Percentiles rank a stretch among this genome's conserved stretches.
These are phyloP conservation scores for Sporisorium reilianum DNA, from an alignment of 1,284 basidiomycete species.

Conservation along the genomic window DNA sequence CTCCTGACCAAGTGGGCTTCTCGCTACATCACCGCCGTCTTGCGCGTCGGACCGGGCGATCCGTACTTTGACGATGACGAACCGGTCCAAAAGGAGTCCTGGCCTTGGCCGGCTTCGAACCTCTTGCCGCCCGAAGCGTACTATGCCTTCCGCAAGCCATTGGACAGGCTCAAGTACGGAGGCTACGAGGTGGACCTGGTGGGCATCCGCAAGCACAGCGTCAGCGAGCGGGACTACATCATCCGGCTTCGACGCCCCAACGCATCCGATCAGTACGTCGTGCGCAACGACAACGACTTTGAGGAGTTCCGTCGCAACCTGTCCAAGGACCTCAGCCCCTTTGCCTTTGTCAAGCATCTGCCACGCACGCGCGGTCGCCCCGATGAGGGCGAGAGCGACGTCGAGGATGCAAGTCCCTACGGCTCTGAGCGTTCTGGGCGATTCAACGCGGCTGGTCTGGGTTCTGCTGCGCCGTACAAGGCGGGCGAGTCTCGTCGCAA, in stretches of 20 bases:
- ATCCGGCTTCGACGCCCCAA: constrained; percentile 62
- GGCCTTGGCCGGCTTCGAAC: constrained; percentile 59
- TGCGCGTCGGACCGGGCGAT: constrained; percentile 56
- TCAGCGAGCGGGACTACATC: constrained; percentile 57
- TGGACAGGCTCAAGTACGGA: constrained; percentile 60
- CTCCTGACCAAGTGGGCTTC: constrained; percentile 54
- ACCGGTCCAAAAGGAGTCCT: constrained; percentile 45
- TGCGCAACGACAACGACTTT: constrained; percentile 65
- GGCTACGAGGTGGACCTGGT: constrained; percentile 66
- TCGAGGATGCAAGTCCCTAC: constrained; percentile 37
- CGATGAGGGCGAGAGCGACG: constrained; percentile 47
- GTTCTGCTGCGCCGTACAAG: constrained; percentile 37
- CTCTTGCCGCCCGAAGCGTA: constrained; percentile 63
- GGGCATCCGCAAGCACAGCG: constrained; percentile 48
- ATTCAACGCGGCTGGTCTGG: constrained; percentile 48
- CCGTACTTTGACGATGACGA: constrained; percentile 53
- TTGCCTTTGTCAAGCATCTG: constrained; percentile 56
- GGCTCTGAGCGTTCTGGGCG: constrained; percentile 31
- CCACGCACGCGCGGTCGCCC: constrained; percentile 53
- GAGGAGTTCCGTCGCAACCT: constrained; percentile 60
- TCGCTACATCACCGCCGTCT: constrained; percentile 57
- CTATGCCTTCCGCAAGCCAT: constrained; percentile 60
- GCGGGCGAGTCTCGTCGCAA: constrained; percentile 8
- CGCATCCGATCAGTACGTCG: constrained; percentile 57
- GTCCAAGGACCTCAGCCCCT: constrained; percentile 55